Evolutionary conservation across 805 yeast genomes (phyloP), one percentile per base, ranked within the genome.

Genomic region (Pichia californica): DNA sequence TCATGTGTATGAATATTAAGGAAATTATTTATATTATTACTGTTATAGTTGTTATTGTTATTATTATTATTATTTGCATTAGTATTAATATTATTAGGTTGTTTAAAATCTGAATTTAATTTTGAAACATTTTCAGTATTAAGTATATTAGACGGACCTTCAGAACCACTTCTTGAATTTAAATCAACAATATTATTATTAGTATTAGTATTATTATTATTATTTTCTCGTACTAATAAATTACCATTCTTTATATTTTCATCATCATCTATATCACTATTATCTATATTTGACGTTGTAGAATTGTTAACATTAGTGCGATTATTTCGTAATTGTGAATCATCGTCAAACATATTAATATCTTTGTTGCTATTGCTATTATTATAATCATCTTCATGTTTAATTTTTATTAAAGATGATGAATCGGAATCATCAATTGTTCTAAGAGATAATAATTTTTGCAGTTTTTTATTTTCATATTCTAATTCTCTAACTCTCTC

Each of bases 401-500:
- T 34, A 13, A 5, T 29, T 5, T 15, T 15, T 19, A n/a, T 29
- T 21, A 30, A n/a, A 15, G 6, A 5, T 13, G 32, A 15, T n/a
- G 14, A 5, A n/a, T 16, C 15, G 6, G n/a, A n/a, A n/a, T 29
- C 23, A 23, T 36, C 36, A 25, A 3, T 23, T 26, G 31, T 45
- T 51, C 81, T 73, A 44, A 80, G 59, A 46, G 79, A 83, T 32
- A 85, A 56, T 37, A 83, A 57, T 9, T 85, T 83, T 28, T 74
- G 69, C 23, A 88, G 62, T 54, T 83, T 74, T 50, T 78, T 76
- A 59, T 86, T 87, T 55, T 88, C 95, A 3, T 82, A 76, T 59
- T 88, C 95, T 19, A 89, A 69, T 56, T 83, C 93, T 39, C 96
- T 69, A n/a, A 88, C 81, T 40, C 95, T 69, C 56, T 87, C 94